These are phyloP conservation scores for Hypoxylon sp. DNA, from an alignment of 2,329 filamentous ascomycete genomes.

Conservation along the genomic window DNA sequence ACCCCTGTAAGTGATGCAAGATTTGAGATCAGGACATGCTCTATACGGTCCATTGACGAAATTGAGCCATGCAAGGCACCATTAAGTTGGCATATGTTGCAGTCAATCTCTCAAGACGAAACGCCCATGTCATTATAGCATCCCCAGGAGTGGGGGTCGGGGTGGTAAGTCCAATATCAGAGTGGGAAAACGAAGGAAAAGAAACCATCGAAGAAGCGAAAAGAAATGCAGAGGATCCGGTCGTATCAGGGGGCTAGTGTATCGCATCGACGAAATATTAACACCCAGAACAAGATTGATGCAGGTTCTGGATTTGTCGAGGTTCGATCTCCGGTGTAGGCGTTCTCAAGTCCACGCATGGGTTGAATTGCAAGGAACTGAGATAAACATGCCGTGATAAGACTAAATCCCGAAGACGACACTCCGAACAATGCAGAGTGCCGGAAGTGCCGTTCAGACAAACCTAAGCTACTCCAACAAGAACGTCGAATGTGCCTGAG, in stretches of 20 bases:
- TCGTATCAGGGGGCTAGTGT: slow-evolving; percentile 49
- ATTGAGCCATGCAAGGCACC: slow-evolving; percentile 10
- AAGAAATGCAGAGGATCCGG: slow-evolving; percentile 49
- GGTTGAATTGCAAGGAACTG: slow-evolving; percentile 12
- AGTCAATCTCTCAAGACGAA: slow-evolving; percentile 26
- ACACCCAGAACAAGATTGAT: slow-evolving; percentile 17
- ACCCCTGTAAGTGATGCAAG: slow-evolving; percentile 5
- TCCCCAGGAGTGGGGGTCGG: slow-evolving; percentile 57
- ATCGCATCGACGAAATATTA: slow-evolving; percentile 54
- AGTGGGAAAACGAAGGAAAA: slow-evolving; percentile 52
- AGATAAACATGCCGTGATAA: slow-evolving; percentile 39
- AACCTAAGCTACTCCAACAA: slow-evolving; percentile 34
- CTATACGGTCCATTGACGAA: slow-evolving; percentile 10
- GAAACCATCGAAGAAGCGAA: slow-evolving; percentile 52
- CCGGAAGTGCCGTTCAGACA: slow-evolving; percentile 61
- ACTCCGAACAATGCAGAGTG: slow-evolving; percentile 53
- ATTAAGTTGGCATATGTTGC: slow-evolving; percentile 15
- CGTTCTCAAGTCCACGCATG: slow-evolving; percentile 16
- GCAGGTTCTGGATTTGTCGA: slow-evolving; percentile 19
- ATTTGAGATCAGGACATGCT: background rate
- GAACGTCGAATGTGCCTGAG: slow-evolving; percentile 38
- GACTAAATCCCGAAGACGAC: slow-evolving; percentile 50
- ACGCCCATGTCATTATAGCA: slow-evolving; percentile 55
- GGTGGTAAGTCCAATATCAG: slow-evolving; percentile 54
- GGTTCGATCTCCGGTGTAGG: slow-evolving; percentile 36